phyloP scores from a whole-genome alignment of 1,284 basidiomycete genomes.

The Sanghuangporus weigelae region DNA sequence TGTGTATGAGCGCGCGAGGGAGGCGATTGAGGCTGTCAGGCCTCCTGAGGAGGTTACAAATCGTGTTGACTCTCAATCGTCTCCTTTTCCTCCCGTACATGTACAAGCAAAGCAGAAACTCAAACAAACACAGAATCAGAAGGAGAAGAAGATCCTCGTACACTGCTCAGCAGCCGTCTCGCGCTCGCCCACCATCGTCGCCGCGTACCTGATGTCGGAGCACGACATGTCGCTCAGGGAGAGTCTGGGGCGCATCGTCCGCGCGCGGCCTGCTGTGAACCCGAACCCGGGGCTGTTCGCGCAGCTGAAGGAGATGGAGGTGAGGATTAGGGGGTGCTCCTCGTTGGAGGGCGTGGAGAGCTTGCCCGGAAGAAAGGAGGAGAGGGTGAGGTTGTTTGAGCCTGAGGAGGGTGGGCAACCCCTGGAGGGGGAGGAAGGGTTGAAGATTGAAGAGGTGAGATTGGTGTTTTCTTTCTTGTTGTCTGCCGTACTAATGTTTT shows the following conservation, averaged over 20 bases:
- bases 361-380: not conserved
- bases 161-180: constrained; percentile 48
- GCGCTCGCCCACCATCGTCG: constrained; percentile 44
- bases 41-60: not conserved
- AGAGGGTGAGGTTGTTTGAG: not conserved
- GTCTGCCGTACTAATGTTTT: no score
- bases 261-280: constrained; percentile 28
- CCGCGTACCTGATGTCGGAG: constrained; percentile 45
- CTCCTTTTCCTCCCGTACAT: no score
- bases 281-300: constrained; percentile 36
- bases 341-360: not conserved
- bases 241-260: constrained; percentile 30
- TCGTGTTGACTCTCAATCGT: no score
- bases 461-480: no score
- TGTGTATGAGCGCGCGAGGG: not conserved
- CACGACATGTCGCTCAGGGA: constrained; percentile 29
- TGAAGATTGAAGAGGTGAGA: no score
- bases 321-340: constrained; percentile 21
- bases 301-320: constrained; percentile 35
- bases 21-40: not conserved
- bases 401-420: not conserved
- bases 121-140: no score
- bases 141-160: constrained; percentile 41
- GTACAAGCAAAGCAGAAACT: no score
- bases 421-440: no score